phyloP scores from a whole-genome alignment of 1,139 yeast genomes.

The Pichia sp. region DNA sequence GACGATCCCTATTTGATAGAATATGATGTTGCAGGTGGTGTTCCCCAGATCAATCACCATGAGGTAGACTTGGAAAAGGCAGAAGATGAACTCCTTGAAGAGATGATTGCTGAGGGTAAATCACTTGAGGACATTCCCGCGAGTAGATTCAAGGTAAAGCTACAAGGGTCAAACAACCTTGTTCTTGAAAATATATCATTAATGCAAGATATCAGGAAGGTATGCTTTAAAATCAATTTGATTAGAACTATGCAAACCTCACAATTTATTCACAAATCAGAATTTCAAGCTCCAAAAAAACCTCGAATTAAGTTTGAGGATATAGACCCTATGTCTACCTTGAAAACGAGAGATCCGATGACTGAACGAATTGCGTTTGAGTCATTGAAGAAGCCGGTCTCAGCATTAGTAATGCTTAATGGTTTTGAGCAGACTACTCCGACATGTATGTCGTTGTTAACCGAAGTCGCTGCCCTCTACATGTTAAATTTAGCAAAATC shows the following conservation, averaged over 20 bases:
- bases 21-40: constrained; percentile 74
- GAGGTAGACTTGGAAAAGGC: constrained; percentile 46
- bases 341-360: constrained; percentile 58
- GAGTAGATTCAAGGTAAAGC: constrained; percentile 33
- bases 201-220: constrained; percentile 81
- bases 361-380: constrained; percentile 54
- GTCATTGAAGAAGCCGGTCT: constrained; percentile 61
- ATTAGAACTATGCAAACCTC: constrained; percentile 90
- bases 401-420: constrained; percentile 82
- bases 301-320: constrained; percentile 61
- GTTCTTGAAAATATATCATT: constrained; percentile 61
- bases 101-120: constrained; percentile 22
- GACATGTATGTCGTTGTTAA: constrained; percentile 67
- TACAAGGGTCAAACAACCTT: constrained; percentile 54
- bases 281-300: constrained; percentile 62
- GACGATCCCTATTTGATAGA: constrained; percentile 71
- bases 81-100: constrained; percentile 40
- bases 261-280: constrained; percentile 67
- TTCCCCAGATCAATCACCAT: constrained; percentile 57
- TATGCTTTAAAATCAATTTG: constrained; percentile 82
- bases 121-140: constrained; percentile 31
- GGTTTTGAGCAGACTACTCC: constrained; percentile 88
- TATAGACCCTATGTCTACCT: constrained; percentile 69
- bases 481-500: constrained; percentile 68
- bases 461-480: constrained; percentile 80